Evolutionary conservation across 768 basidiomycete genomes (phyloP).

Genomic region (Pleurotus salmoneostramineus): DNA sequence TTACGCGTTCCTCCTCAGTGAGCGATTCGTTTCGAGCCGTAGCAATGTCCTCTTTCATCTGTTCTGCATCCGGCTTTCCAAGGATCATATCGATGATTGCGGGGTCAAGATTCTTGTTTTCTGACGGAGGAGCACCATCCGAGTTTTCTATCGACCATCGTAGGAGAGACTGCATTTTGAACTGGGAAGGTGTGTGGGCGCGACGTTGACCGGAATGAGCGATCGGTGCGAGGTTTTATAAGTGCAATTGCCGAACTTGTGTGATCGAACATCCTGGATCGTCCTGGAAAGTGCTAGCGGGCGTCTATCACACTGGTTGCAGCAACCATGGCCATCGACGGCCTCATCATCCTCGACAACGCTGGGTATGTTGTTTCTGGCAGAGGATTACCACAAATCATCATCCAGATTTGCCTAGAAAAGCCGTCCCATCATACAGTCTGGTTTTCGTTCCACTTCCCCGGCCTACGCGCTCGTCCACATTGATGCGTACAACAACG

Average conservation of each 20-base stretch:
- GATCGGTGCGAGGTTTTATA: neutral
- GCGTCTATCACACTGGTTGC: neutral
- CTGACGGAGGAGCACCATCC: conserved; percentile 25
- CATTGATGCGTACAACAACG: conserved; percentile 80
- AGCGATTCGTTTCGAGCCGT: conserved; percentile 54
- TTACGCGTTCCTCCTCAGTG: conserved; percentile 55
- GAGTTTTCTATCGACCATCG: conserved; percentile 84
- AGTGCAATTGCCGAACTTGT: neutral
- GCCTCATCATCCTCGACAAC: conserved; percentile 74
- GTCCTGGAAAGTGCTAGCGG: neutral
- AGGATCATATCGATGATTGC: conserved; percentile 83
- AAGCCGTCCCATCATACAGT: conserved; percentile 83
- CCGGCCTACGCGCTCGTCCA: conserved; percentile 80
- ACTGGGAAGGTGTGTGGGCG: no score
- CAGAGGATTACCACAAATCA: conserved; percentile 7
- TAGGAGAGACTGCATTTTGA: conserved; percentile 66
- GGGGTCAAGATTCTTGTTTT: conserved; percentile 58
- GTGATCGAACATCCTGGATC: conserved; percentile 7
- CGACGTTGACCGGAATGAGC: neutral
- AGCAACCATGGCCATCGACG: conserved; percentile 68
- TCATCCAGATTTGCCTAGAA: conserved; percentile 14
- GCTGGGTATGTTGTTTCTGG: conserved; percentile 49
- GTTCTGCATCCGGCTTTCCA: conserved; percentile 75
- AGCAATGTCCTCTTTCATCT: conserved; percentile 79
- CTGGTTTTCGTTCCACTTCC: conserved; percentile 78